Evolutionary conservation across 2,329 filamentous ascomycete genomes (phyloP).

Genomic region (Aureobasidium sp.): DNA sequence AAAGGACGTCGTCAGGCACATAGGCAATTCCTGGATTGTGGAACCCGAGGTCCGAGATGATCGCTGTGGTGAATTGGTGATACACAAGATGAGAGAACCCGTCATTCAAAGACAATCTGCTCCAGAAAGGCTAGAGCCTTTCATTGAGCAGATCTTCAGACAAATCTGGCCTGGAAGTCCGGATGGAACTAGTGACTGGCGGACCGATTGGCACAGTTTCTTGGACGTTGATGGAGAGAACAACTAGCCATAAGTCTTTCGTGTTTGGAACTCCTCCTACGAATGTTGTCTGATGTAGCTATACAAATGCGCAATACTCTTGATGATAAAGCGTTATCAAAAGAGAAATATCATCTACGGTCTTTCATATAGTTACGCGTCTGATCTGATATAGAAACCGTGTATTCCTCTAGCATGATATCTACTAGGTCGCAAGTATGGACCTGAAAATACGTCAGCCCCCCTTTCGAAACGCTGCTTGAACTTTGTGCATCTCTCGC

Average conservation of each 20-base stretch:
- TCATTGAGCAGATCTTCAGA: neutral
- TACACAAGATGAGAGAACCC: neutral
- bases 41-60: neutral
- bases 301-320: no score
- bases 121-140: neutral
- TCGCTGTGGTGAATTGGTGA: neutral
- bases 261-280: neutral
- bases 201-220: neutral
- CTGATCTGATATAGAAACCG: no score
- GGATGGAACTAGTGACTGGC: neutral
- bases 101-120: no score
- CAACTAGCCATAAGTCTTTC: neutral
- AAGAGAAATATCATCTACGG: no score
- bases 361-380: no score
- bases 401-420: no score
- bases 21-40: neutral
- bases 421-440: no score
- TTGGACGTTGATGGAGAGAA: neutral
- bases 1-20: neutral
- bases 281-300: no score
- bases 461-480: no score
- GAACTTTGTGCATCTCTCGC: no score
- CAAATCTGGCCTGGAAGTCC: neutral
- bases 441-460: no score
- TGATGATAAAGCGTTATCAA: no score